phyloP scores from a whole-genome alignment of 2,329 filamentous ascomycete species.

The Nectriaceae sp. region DNA sequence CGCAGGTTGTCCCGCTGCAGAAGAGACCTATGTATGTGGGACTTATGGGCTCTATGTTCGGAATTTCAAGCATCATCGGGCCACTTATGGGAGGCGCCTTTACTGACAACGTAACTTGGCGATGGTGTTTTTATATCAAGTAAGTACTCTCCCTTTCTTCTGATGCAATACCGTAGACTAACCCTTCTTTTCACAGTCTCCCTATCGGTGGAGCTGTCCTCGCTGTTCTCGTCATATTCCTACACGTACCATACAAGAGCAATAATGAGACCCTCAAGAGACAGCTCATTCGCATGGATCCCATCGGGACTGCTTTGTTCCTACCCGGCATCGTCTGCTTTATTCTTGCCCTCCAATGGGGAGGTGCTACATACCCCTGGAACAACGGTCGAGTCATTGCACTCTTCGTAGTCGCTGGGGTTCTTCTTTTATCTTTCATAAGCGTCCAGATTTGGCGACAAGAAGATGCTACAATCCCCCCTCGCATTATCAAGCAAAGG shows the following conservation, averaged over 20 bases:
- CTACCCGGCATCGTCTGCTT: constrained; percentile 52
- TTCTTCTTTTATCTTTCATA: constrained; percentile 46
- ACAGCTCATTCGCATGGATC: constrained; percentile 47
- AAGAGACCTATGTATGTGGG: constrained; percentile 16
- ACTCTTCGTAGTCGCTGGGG: constrained; percentile 46
- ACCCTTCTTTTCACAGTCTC: constrained; percentile 21
- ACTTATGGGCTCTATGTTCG: constrained; percentile 43
- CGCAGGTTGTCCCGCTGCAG: constrained; percentile 9
- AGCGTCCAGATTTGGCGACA: constrained; percentile 42
- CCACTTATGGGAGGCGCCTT: constrained; percentile 16
- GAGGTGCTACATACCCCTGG: constrained; percentile 53
- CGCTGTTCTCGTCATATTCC: constrained; percentile 44
- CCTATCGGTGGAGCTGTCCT: constrained; percentile 46
- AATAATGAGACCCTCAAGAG: constrained; percentile 31
- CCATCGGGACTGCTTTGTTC: constrained; percentile 46
- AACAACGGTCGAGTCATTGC: constrained; percentile 46
- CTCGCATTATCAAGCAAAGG: constrained; percentile 42
- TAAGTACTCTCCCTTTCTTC: background rate
- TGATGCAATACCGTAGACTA: no score
- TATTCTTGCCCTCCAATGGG: constrained; percentile 56
- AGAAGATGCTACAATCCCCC: constrained; percentile 45
- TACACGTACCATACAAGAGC: constrained; percentile 38
- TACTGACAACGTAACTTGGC: constrained; percentile 37
- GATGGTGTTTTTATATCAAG: constrained; percentile 50
- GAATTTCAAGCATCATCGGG: constrained; percentile 36